phyloP scores from a whole-genome alignment of 768 basidiomycete genomes.

The Arthromyces matolae region DNA sequence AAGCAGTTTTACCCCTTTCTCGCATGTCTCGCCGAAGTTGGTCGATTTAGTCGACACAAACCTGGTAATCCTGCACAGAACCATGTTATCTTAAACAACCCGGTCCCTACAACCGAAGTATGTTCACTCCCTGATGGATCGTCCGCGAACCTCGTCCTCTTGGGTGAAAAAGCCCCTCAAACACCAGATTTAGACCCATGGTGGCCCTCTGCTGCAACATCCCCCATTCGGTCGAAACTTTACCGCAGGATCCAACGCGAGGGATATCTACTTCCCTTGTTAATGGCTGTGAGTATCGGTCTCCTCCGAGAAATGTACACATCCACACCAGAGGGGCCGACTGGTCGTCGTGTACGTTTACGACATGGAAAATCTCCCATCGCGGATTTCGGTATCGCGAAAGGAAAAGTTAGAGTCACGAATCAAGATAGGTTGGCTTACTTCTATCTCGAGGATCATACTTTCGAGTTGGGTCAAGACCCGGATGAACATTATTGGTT shows the following conservation, averaged over 20 bases:
- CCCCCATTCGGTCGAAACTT: conserved; percentile 24
- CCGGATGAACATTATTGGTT: conserved; percentile 48
- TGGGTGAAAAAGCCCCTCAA: conserved; percentile 22
- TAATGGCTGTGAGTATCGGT: conserved; percentile 25
- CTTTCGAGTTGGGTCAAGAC: conserved; percentile 33
- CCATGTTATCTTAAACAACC: conserved; percentile 26
- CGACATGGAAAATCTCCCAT: conserved; percentile 37
- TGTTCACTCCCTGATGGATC: conserved; percentile 23
- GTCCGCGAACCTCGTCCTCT: conserved; percentile 23
- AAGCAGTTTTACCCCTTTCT: conserved; percentile 27
- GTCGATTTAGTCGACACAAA: conserved; percentile 15
- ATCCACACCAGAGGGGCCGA: conserved; percentile 18
- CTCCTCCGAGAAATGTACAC: conserved; percentile 33
- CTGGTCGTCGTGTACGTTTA: conserved; percentile 30
- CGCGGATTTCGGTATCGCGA: conserved; percentile 21
- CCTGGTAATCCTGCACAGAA: conserved; percentile 21
- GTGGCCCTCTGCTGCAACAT: conserved; percentile 23
- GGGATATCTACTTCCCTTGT: conserved; percentile 26
- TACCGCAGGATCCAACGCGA: conserved; percentile 24
- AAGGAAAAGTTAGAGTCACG: conserved; percentile 29
- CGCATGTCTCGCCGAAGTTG: conserved; percentile 23
- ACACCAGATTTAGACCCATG: conserved; percentile 19
- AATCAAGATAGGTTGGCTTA: conserved; percentile 35
- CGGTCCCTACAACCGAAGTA: conserved; percentile 17
- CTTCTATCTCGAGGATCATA: conserved; percentile 20